Base-by-base conservation (phyloP, 345 rosid species). In the Cochlearia excelsa region DNA sequence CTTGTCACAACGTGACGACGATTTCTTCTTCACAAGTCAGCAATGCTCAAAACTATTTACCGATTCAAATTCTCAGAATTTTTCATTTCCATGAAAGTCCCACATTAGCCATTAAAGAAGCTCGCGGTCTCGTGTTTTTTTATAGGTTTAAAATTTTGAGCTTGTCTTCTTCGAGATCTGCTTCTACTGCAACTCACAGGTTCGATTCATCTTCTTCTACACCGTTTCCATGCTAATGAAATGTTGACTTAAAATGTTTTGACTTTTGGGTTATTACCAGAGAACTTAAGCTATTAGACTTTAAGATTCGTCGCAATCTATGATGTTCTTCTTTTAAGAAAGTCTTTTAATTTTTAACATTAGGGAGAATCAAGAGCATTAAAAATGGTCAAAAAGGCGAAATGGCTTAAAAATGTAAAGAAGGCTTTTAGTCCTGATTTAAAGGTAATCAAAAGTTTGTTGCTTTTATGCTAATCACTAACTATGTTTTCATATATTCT, bases 401-500 rank as follows among this genome's bases (percentile, higher is more conserved):
- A 86, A 65, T 92, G 98, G 98, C 78, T 92, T 61, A 77, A 90
- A 64, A 79, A 76, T 49, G 83, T 92, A n/a, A 86, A 80, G 83
- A 92, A 84, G 59, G 89, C 88, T 48, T 82, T 88, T 67, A 83
- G 88, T 65, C 84, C 87, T 1, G 82, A 83, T 8, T 79, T 89
- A 56, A 70, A 63, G 65, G 74, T 69, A 16, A 16, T 16, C 23
- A 16, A 16, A 16, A 16, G 23, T 16, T 16, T 16, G 23, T 16
- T 16, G 23, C 23, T 16, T 16, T 16, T 16, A 16, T 16, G 23
- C 23, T 16, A 16, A 16, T 16, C 23, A 16, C 23, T 16, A 16
- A 16, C 23, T 16, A 16, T 16, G 23, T 16, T 16, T 16, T 16
- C 23, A 16, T 16, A 16, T 16, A 16, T 2, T 53, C 6, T 26